Evolutionary conservation across 2,329 filamentous ascomycete genomes (phyloP), one percentile per base, ranked within the genome.

Genomic region (Ceratocystis eucalypticola): DNA sequence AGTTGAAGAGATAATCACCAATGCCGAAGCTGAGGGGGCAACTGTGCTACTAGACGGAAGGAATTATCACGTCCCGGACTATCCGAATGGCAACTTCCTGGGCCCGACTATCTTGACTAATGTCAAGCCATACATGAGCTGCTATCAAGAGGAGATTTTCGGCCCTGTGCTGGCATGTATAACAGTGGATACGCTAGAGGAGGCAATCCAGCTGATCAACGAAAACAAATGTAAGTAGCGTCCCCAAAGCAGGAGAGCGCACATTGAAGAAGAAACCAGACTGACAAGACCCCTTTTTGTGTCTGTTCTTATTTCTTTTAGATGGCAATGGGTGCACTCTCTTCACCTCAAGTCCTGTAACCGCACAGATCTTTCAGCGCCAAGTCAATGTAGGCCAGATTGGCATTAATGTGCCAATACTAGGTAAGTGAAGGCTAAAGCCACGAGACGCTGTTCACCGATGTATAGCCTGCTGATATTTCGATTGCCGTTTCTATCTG

Each of bases 71-170:
- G 70, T 71, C 4, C 55, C 65, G 1, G 68, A 68, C 8, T 72
- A 70, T 65, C 71, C 71, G 5, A 62, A 71, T n/a, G 71, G 71
- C 48, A 71, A 71, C 50, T 74, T 71, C 62, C 63, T 72, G 25
- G 66, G 68, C 46, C 71, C 71, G 15, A 72, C 71, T 1, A 70
- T 72, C 2, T 67, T 72, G 30, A 70, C 70, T 6, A 67, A 69
- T 46, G 71, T 71, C 15, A 64, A 62, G 45, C 65, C 68, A n/a
- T 59, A 66, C 50, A 72, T 72, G 71, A 65, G 61, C 30, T 70
- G 71, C 41, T 72, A 71, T 53, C 70, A 70, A 28, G 71, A 74
- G 61, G 72, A 74, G 62, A 71, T 74, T 2, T 74, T 74, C 65
- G 72, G 72, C 5, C 72, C 72, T 3, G 70, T 71, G 15, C 55